phyloP scores from a whole-genome alignment of 2,329 filamentous ascomycete species.

The Lasiodiplodia sp. region DNA sequence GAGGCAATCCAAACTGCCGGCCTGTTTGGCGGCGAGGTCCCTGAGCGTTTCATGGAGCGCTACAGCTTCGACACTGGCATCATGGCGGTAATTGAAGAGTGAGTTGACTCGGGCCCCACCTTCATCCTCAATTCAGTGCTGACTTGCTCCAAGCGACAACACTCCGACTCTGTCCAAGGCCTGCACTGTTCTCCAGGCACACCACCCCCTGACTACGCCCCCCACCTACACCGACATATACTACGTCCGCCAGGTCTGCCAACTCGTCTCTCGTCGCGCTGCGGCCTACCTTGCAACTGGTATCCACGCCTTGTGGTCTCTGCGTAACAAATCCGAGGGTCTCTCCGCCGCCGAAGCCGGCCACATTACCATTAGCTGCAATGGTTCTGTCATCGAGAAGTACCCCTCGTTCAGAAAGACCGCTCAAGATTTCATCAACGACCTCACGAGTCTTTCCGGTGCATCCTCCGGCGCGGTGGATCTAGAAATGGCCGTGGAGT shows the following conservation, averaged over 20 bases:
- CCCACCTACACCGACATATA: constrained; percentile 59
- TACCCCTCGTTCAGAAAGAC: constrained; percentile 72
- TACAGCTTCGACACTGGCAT: constrained; percentile 68
- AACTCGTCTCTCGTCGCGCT: constrained; percentile 64
- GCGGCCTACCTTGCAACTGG: constrained; percentile 69
- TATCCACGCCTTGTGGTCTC: constrained; percentile 67
- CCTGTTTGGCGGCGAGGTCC: constrained; percentile 65
- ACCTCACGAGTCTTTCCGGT: constrained; percentile 56
- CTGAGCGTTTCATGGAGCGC: constrained; percentile 61
- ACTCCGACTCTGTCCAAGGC: constrained; percentile 49
- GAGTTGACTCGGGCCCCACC: constrained; percentile 26
- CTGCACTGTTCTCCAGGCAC: constrained; percentile 57
- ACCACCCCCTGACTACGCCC: constrained; percentile 57
- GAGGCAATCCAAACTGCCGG: constrained; percentile 65
- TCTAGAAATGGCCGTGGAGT: constrained; percentile 74
- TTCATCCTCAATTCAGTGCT: neutral
- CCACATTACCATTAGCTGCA: constrained; percentile 70
- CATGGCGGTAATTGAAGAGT: constrained; percentile 63
- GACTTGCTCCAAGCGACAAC: constrained; percentile 43
- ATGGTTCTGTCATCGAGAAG: constrained; percentile 80
- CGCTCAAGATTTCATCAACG: constrained; percentile 70
- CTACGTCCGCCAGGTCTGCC: constrained; percentile 62
- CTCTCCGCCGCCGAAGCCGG: constrained; percentile 43
- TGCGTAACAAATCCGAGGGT: constrained; percentile 60
- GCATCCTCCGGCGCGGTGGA: constrained; percentile 50